Evolutionary conservation across 345 rosid species (phyloP).

Genomic region (Eucalyptus tenuipes): DNA sequence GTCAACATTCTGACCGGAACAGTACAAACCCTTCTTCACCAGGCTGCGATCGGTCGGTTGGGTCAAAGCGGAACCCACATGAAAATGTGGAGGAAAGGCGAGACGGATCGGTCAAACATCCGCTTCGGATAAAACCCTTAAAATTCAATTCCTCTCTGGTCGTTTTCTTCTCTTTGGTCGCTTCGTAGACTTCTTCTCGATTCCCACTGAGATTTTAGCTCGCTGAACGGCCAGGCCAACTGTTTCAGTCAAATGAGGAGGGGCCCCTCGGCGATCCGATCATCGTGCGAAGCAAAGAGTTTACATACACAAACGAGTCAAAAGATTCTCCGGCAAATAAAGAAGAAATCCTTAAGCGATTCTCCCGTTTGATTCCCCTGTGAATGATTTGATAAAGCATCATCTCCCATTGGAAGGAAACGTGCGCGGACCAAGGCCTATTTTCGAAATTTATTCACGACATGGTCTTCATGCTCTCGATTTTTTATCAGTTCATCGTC

Average conservation of each 20-base stretch:
- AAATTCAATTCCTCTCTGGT: neutral
- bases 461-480: neutral
- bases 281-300: neutral
- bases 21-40: neutral
- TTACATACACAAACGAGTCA: neutral
- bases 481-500: neutral
- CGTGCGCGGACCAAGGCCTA: neutral
- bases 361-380: neutral
- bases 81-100: neutral
- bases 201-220: neutral
- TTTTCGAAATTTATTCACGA: neutral
- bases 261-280: neutral
- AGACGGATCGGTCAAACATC: neutral
- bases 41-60: neutral
- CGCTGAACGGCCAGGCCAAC: neutral
- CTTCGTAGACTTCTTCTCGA: neutral
- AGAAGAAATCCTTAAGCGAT: neutral
- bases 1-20: neutral
- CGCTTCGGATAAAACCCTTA: neutral
- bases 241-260: neutral
- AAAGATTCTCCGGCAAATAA: neutral
- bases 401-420: neutral
- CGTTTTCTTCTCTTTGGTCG: neutral
- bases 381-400: neutral
- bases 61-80: neutral